phyloP scores from a whole-genome alignment of 768 basidiomycete species.

The Naganishia vaughanmartiniae region DNA sequence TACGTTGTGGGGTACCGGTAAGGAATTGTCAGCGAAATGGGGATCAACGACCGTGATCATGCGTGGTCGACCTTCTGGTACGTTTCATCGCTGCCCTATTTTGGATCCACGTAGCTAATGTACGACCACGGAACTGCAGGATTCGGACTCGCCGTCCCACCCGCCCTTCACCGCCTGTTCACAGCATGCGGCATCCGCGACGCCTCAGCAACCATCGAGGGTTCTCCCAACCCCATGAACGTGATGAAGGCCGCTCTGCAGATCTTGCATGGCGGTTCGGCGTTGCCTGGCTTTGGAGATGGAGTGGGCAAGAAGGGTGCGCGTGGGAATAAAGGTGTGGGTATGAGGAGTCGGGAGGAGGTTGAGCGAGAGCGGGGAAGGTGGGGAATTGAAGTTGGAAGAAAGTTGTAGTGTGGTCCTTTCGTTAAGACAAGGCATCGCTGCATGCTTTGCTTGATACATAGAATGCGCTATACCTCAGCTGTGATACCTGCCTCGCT shows the following conservation, averaged over 20 bases:
- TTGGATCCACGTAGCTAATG: neutral
- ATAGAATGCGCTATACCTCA: too few relatives aligned
- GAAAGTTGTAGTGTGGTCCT: slow-evolving; percentile 36
- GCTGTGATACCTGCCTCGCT: too few relatives aligned
- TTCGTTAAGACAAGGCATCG: neutral
- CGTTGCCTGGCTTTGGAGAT: slow-evolving; percentile 64
- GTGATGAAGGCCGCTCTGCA: slow-evolving; percentile 81
- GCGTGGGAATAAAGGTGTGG: slow-evolving; percentile 71
- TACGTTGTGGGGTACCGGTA: slow-evolving; percentile 75
- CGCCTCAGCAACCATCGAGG: slow-evolving; percentile 90
- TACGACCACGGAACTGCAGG: slow-evolving; percentile 56
- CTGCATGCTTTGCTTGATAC: neutral
- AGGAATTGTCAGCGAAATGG: slow-evolving; percentile 74
- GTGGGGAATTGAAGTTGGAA: slow-evolving; percentile 62
- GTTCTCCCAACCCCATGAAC: slow-evolving; percentile 78
- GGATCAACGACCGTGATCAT: slow-evolving; percentile 77
- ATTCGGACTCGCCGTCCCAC: slow-evolving; percentile 87
- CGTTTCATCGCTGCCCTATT: neutral
- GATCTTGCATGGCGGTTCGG: slow-evolving; percentile 78
- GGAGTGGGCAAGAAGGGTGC: slow-evolving; percentile 71
- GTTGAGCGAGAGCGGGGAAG: slow-evolving; percentile 81
- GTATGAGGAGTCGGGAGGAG: slow-evolving; percentile 65
- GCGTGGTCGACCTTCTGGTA: slow-evolving; percentile 57
- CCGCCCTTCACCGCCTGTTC: slow-evolving; percentile 76
- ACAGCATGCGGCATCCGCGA: slow-evolving; percentile 95